A percentile compares a stretch with the other conserved stretches of the same genome.
These are phyloP conservation scores for Ceratorhiza oryzae-sativae DNA, from an alignment of 1,284 basidiomycete genomes.

Conservation along the genomic window DNA sequence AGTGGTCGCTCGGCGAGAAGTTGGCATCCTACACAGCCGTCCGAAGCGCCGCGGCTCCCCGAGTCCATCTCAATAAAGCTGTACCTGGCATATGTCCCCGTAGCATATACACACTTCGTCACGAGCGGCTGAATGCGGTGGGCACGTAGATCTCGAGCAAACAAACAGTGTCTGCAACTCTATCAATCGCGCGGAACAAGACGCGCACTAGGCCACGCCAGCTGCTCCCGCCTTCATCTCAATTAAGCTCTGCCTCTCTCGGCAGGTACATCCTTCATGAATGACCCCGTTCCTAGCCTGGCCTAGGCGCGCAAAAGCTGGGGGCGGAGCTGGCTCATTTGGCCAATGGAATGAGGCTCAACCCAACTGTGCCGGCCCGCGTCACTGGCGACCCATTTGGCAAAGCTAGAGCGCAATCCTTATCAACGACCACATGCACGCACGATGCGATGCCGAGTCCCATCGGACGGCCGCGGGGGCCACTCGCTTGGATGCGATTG, in stretches of 20 bases:
- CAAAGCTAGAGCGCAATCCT: slow-evolving; percentile 25
- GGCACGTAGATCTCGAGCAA: slow-evolving; percentile 2
- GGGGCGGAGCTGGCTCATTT: slow-evolving; percentile 29
- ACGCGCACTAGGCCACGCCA: background rate
- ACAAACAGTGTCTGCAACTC: slow-evolving; percentile 37
- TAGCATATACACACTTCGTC: background rate
- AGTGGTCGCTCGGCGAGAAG: slow-evolving; percentile 34
- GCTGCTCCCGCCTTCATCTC: background rate
- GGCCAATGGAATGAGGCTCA: background rate
- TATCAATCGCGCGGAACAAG: slow-evolving; percentile 28
- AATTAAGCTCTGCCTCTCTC: slow-evolving; percentile 8
- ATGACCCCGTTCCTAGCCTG: slow-evolving; percentile 23
- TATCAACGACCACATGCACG: slow-evolving; percentile 36
- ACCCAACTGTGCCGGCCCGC: slow-evolving; percentile 5
- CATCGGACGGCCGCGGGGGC: slow-evolving; percentile 4
- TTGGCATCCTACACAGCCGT: slow-evolving; percentile 25
- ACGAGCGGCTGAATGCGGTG: slow-evolving; percentile 5
- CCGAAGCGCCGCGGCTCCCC: slow-evolving; percentile 4
- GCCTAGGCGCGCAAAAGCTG: background rate
- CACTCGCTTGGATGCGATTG: slow-evolving; percentile 22
- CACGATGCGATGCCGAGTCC: slow-evolving; percentile 21
- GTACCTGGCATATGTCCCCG: background rate
- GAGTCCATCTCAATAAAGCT: background rate
- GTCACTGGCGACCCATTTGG: slow-evolving; percentile 36
- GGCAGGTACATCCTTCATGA: slow-evolving; percentile 17